These are phyloP conservation scores for Coffea humblotiana DNA, from an alignment of 305 asterid genomes.

Conservation along the genomic window DNA sequence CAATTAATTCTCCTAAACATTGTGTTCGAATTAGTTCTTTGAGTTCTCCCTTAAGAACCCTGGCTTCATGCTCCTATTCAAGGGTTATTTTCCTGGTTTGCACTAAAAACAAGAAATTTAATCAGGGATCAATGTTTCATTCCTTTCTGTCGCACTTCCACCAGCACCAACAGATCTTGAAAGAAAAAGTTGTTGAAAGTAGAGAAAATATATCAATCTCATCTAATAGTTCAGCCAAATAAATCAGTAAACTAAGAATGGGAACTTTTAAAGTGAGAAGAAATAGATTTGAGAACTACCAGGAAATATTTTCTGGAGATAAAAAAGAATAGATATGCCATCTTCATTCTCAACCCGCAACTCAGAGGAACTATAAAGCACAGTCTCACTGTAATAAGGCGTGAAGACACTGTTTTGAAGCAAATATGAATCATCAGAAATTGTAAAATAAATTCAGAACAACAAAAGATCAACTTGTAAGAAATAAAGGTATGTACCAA, in stretches of 20 bases:
- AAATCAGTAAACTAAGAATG: not conserved
- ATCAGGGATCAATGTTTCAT: not conserved
- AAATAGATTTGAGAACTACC: slow-evolving; percentile 43
- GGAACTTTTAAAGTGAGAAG: not conserved
- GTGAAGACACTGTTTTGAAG: slow-evolving; percentile 80
- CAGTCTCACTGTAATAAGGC: slow-evolving; percentile 98
- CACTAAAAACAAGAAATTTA: not conserved
- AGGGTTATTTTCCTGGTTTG: not conserved
- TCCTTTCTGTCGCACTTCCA: not conserved
- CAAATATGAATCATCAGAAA: slow-evolving; percentile 17
- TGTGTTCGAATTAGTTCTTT: not conserved
- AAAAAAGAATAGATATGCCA: slow-evolving; percentile 92
- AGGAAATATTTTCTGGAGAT: slow-evolving; percentile 98
- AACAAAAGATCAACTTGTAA: slow-evolving; percentile 11
- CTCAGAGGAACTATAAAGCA: slow-evolving; percentile 91
- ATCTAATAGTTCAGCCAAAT: too few species aligned
- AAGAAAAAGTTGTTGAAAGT: too few species aligned
- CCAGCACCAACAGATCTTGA: not conserved
- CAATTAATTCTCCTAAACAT: too few species aligned
- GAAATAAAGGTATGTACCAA: slow-evolving; percentile 51
- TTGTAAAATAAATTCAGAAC: slow-evolving; percentile 25
- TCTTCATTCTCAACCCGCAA: slow-evolving; percentile 94
- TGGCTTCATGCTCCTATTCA: too few species aligned
- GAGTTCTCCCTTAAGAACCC: not conserved
- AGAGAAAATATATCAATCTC: too few species aligned